Evolutionary conservation across 2,329 filamentous ascomycete genomes (phyloP), one percentile per base, ranked within the genome.

Genomic region (Microdochium trichocladiopsis): DNA sequence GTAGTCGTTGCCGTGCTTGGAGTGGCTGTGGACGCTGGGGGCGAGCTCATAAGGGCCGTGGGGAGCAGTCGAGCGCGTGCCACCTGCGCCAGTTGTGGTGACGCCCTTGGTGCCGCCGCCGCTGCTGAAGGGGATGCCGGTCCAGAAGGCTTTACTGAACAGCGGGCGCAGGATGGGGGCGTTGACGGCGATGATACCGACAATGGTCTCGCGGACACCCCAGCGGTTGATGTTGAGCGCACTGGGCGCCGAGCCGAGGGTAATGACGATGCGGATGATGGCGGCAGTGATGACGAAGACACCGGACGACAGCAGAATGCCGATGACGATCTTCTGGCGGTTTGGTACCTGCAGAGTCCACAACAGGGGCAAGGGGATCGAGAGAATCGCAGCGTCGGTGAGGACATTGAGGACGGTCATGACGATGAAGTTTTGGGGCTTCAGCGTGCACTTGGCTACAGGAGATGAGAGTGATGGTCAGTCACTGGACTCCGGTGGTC

Each of bases 171-270:
- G 55, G 21, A 69, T 64, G 9, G 66, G 67, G 0, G 63, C 56
- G 50, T 69, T 69, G 48, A 69, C 65, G 3, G 66, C 63, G n/a
- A 68, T 53, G 21, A 69, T 63, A 16, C 63, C 66, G n/a, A 68
- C 63, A 25, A 66, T 57, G 2, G 65, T 68, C 51, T 71, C 68
- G 47, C 68, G 59, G 1, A 67, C 60, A 16, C 67, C 68, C 68
- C 68, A 70, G n/a, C 60, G 55, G 48, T 71, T 69, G 50, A 69
- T 68, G 51, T 61, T 66, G 14, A 65, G 55, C 2, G 63, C 64
- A 1, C 60, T 63, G 0, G 65, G 66, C 14, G 55, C 55, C 8
- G 57, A 53, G 24, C 58, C 57, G 2, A 69, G 55, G 1, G 66
- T 66, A 50, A 66, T 59, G n/a, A 61, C 58, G 25, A 62, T 61